Evolutionary conservation across 345 rosid genomes (phyloP).

Genomic region (Lepidium africanum): DNA sequence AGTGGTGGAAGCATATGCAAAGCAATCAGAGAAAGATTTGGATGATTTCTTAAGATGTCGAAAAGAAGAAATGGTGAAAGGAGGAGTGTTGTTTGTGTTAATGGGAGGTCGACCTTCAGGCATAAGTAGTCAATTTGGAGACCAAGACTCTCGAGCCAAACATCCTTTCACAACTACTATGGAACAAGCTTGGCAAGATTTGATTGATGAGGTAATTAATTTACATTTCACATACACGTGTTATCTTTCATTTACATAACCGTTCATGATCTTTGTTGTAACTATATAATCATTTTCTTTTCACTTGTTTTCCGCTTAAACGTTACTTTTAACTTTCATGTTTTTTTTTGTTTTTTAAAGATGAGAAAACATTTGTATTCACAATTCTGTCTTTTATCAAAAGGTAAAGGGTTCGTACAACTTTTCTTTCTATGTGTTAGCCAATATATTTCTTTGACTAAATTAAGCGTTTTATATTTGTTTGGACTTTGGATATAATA

Average conservation of each 20-base stretch:
- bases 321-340: background rate
- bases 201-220: constrained; percentile 43
- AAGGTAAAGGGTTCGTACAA: background rate
- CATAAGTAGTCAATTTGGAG: constrained; percentile 37
- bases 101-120: constrained; percentile 50
- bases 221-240: background rate
- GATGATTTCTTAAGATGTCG: constrained; percentile 43
- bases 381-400: background rate
- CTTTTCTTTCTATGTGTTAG: background rate
- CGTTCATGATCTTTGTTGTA: background rate
- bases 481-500: background rate
- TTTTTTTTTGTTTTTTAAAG: background rate
- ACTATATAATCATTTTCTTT: background rate
- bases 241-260: constrained; percentile 6
- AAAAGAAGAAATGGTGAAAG: constrained; percentile 47
- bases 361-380: background rate
- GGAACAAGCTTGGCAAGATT: constrained; percentile 65
- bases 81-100: constrained; percentile 48
- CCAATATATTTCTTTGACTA: background rate
- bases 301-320: background rate
- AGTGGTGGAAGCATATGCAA: constrained; percentile 45
- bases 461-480: background rate
- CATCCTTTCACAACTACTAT: constrained; percentile 53
- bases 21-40: constrained; percentile 48
- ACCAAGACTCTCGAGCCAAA: constrained; percentile 42